Conservation (phyloP, 2,329 filamentous ascomycete genomes). For the Verticillium longisporum region DNA sequence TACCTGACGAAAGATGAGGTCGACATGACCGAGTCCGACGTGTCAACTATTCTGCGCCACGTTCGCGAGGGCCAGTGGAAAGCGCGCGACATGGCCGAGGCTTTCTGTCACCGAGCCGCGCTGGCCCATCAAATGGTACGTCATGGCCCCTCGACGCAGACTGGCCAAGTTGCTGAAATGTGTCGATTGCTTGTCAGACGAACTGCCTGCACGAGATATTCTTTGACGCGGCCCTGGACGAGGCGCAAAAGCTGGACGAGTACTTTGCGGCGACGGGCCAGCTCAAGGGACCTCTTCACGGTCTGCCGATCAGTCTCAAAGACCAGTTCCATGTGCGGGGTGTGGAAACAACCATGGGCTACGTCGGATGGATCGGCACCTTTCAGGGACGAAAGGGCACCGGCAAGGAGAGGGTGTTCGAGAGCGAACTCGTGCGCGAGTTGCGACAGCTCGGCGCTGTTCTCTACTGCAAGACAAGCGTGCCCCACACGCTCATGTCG, state of each 20-base stretch:
- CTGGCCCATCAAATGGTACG: conserved; percentile 51
- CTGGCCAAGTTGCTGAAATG: background rate
- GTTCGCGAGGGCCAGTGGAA: too few relatives aligned
- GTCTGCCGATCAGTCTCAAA: conserved; percentile 58
- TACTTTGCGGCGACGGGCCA: conserved; percentile 37
- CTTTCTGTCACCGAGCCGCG: conserved; percentile 7
- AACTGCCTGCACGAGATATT: conserved; percentile 46
- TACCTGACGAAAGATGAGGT: too few relatives aligned
- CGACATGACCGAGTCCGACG: too few relatives aligned
- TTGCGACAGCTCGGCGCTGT: background rate
- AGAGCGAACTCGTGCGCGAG: background rate
- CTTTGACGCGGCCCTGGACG: conserved; percentile 43
- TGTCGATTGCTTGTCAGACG: conserved; percentile 18
- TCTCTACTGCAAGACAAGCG: background rate
- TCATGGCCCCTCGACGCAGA: background rate
- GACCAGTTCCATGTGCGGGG: conserved; percentile 60
- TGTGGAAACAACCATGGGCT: conserved; percentile 37
- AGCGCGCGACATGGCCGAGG: background rate
- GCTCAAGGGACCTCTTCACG: conserved; percentile 57
- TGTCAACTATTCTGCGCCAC: too few relatives aligned
- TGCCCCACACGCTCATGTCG: conserved; percentile 19
- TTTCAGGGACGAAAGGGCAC: background rate
- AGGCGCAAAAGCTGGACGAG: conserved; percentile 42
- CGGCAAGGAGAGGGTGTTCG: background rate
- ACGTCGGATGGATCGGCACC: conserved; percentile 10